These are phyloP conservation scores for Cytospora mali DNA, from an alignment of 2,329 filamentous ascomycete genomes.

Conservation along the genomic window DNA sequence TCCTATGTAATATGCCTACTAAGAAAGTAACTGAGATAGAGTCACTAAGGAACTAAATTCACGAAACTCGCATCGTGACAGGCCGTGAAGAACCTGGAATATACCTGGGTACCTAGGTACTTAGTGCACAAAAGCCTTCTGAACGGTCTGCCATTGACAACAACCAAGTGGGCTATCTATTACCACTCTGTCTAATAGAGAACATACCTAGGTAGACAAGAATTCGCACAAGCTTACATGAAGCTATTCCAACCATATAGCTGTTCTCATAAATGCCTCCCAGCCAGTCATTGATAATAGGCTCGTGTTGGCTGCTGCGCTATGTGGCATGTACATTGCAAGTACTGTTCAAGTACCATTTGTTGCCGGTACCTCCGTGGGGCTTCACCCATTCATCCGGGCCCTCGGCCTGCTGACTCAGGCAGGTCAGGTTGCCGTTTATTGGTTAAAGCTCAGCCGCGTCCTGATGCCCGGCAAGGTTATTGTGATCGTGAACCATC, in stretches of 20 bases:
- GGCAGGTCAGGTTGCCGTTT: slow-evolving; percentile 10
- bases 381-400: slow-evolving; percentile 24
- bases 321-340: background rate
- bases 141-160: background rate
- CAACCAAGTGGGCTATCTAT: background rate
- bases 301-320: slow-evolving; percentile 16
- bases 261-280: slow-evolving; percentile 14
- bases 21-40: too few species aligned
- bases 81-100: slow-evolving; percentile 4
- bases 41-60: background rate
- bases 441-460: slow-evolving; percentile 24
- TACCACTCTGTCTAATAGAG: background rate
- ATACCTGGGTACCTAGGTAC: too few species aligned
- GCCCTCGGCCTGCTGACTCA: slow-evolving; percentile 20
- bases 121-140: slow-evolving; percentile 5
- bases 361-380: slow-evolving; percentile 16
- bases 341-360: background rate
- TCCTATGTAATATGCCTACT: too few species aligned
- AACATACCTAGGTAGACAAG: background rate
- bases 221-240: too few species aligned
- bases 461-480: background rate
- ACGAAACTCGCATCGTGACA: slow-evolving; percentile 5
- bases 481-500: background rate
- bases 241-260: background rate
- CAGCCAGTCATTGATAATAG: background rate